Evolutionary conservation across 2,329 filamentous ascomycete species (phyloP).

Genomic region (Colletotrichum coccodes): DNA sequence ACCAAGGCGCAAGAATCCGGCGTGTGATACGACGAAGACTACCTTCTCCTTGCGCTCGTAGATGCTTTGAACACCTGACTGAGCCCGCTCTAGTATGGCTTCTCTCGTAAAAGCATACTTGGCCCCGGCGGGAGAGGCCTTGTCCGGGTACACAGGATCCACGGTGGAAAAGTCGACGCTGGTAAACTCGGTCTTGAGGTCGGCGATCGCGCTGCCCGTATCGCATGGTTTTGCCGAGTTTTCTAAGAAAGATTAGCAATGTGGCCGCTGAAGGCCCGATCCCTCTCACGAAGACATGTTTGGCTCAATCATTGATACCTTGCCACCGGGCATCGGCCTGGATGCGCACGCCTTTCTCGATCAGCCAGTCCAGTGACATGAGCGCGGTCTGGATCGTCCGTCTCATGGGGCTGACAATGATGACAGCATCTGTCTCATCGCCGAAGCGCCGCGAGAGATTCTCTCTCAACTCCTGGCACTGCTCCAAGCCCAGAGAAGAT

Average conservation of each 20-base stretch:
- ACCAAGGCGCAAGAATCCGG: conserved; percentile 68
- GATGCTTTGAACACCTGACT: conserved; percentile 59
- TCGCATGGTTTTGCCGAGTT: conserved; percentile 70
- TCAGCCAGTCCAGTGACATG: conserved; percentile 66
- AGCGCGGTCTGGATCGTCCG: conserved; percentile 73
- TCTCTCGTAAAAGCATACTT: conserved; percentile 63
- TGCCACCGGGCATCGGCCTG: conserved; percentile 73
- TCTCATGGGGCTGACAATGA: conserved; percentile 73
- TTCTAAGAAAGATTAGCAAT: conserved; percentile 60
- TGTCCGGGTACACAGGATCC: conserved; percentile 71
- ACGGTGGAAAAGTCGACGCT: conserved; percentile 65
- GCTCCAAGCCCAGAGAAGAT: conserved; percentile 58
- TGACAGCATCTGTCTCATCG: conserved; percentile 49
- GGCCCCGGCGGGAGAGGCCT: conserved; percentile 57
- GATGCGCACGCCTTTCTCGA: conserved; percentile 63
- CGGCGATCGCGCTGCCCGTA: conserved; percentile 60
- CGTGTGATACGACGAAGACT: conserved; percentile 73
- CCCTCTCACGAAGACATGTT: conserved; percentile 34
- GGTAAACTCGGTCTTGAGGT: conserved; percentile 61
- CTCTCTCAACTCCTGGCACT: conserved; percentile 57
- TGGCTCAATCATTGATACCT: conserved; percentile 51
- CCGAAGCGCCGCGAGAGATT: conserved; percentile 52
- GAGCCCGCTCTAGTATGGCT: conserved; percentile 66
- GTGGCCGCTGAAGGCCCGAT: conserved; percentile 64
- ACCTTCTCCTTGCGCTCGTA: conserved; percentile 66